Base-by-base conservation (phyloP, 2,329 filamentous ascomycete genomes). In the Xenoacremonium recifei region DNA sequence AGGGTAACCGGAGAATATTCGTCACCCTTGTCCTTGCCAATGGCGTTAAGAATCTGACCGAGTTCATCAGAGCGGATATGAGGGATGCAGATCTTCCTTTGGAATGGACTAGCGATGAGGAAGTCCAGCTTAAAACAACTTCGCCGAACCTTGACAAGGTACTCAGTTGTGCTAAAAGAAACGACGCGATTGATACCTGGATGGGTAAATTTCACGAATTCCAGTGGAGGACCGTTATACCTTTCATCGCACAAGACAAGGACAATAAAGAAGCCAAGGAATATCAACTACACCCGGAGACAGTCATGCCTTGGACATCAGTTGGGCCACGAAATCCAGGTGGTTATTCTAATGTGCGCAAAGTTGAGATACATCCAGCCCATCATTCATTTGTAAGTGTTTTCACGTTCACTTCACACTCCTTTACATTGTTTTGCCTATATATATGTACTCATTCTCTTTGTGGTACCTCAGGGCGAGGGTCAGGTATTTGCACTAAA, bases 301-400 rank as follows among this genome's bases (percentile, higher is more conserved):
- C 33, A 2, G 25, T 32, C n/a, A 41, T 41, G 39, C 39, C 39
- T 12, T 41, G 33, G 39, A 41, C 25, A 19, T 9, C 4, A 9
- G 18, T 17, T 19, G 39, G 27, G 11, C 6, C 12, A 16, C 11
- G n/a, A 37, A 19, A 21, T 12, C 7, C 29, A 13, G 30, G 33
- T 15, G 39, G 33, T 12, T 41, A 21, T 7, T 20, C 31, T 15
- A 11, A 37, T 11, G 39, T 41, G 9, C 27, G 33, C 16, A n/a
- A 18, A 3, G 39, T 41, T 6, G 12, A 37, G 17, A 42, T 42
- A 12, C 40, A 42, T 21, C 2, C 32, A 20, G 34, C 5, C 10
- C 27, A 42, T n/a, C 34, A 37, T 12, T 32, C 25, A 12, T 42
- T 42, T 42, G 40, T 42, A 33, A 33, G 39, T 13, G 3, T 15